Evolutionary conservation across 2,329 filamentous ascomycete genomes (phyloP), one percentile per base, ranked within the genome.

Genomic region (Calonectria pseudoreteaudii): DNA sequence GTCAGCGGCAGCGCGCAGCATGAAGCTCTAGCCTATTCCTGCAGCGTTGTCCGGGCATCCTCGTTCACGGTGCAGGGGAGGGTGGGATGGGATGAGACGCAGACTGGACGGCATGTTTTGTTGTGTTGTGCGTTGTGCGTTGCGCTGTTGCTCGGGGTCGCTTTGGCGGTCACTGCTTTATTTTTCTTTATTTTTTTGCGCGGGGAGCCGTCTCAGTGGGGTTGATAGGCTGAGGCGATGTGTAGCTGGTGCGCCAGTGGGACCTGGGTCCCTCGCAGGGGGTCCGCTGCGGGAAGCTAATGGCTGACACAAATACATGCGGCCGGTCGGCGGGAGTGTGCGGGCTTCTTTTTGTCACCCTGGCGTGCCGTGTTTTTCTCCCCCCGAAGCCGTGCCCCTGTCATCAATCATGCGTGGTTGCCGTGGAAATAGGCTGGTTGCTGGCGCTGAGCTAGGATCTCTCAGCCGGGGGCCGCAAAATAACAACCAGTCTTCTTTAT

Each of bases 401-500:
- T 79, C 74, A 66, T 74, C 75, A 80, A 73, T 30, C 44, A 47
- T 47, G 44, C 44, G 44, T 47, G 44, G 74, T 65, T 68, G 70
- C 70, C 44, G 60, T 67, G 52, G 66, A 47, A 47, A 47, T 47
- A 47, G 44, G 44, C 44, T 47, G 30, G 58, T 70, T 74, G 67
- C 70, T 34, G 71, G 67, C 71, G 73, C 76, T 78, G 78, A 76
- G 78, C 72, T 73, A 71, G 77, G 75, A 68, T 75, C 66, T 73
- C 73, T 73, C 68, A 68, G 60, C 30, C 36, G 53, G 72, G 58
- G 58, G 73, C 71, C 72, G 60, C 69, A 75, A 75, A 81, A 81
- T 75, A 81, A 81, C 78, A 81, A 31, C 30, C 74, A 47, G 75
- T 70, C 74, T 62, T 72, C 74, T 76, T 74, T 83, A 83, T 80